Percentiles rank a stretch among this genome's conserved stretches.
phyloP scores from a whole-genome alignment of 2,329 filamentous ascomycete genomes.

The Dactylellina parvicollis region DNA sequence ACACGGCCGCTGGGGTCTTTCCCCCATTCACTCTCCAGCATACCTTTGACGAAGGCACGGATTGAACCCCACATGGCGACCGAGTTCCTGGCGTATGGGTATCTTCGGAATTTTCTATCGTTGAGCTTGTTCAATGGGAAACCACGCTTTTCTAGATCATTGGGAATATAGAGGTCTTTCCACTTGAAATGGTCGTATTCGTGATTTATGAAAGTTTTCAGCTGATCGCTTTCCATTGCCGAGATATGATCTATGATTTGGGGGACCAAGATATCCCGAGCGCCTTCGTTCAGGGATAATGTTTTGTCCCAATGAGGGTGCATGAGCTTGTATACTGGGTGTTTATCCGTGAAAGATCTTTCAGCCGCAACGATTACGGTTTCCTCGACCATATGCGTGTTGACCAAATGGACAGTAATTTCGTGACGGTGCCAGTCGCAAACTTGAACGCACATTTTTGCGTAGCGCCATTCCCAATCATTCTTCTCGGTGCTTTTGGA shows the following conservation, averaged over 20 bases:
- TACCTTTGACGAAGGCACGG: conserved; percentile 62
- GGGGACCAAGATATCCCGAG: conserved; percentile 64
- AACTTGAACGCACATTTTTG: conserved; percentile 65
- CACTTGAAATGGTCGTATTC: conserved; percentile 65
- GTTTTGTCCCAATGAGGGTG: conserved; percentile 67
- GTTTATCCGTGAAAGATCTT: conserved; percentile 62
- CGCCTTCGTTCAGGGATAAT: conserved; percentile 65
- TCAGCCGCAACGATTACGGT: conserved; percentile 65
- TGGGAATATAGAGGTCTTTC: conserved; percentile 63
- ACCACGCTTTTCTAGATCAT: conserved; percentile 63
- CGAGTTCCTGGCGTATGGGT: conserved; percentile 65
- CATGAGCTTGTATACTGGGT: conserved; percentile 63
- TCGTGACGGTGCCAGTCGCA: conserved; percentile 67
- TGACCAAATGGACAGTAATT: conserved; percentile 64
- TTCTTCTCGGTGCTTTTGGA: conserved; percentile 58
- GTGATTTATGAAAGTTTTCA: conserved; percentile 61
- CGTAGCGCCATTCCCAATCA: conserved; percentile 68
- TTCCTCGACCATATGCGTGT: conserved; percentile 66
- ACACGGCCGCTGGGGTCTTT: conserved; percentile 58
- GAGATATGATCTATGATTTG: conserved; percentile 63
- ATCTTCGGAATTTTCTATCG: conserved; percentile 64
- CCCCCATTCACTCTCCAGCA: conserved; percentile 61
- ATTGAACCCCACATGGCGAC: conserved; percentile 64
- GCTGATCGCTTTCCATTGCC: conserved; percentile 60
- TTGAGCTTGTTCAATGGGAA: conserved; percentile 61